Conservation (phyloP, 495 filamentous ascomycete species). For the Hapsidospora chrysogenum region DNA sequence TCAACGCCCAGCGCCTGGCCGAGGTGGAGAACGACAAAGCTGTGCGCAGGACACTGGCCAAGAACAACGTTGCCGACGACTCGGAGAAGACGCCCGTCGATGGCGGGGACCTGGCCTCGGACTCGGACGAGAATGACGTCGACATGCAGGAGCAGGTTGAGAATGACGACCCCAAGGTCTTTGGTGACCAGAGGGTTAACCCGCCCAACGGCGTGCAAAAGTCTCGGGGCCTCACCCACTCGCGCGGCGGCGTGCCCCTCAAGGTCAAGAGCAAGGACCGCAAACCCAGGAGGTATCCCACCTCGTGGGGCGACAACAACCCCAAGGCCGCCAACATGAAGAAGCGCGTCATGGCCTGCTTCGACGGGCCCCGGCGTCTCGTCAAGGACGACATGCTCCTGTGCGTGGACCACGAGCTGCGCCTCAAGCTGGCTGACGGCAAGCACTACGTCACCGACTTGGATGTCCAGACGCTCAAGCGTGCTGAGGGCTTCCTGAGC, state of each 20-base stretch:
- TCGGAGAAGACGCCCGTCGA: slow-evolving; percentile 22
- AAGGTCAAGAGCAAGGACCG: slow-evolving; percentile 43
- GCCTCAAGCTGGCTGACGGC: slow-evolving; percentile 54
- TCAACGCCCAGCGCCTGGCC: slow-evolving; percentile 73
- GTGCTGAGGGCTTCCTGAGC: slow-evolving; percentile 62
- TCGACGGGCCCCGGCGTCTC: slow-evolving; percentile 72
- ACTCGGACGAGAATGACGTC: slow-evolving; percentile 45
- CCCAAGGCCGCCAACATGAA: slow-evolving; percentile 84
- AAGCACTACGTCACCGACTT: slow-evolving; percentile 81
- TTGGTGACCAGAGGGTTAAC: slow-evolving; percentile 20
- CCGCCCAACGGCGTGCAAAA: slow-evolving; percentile 33
- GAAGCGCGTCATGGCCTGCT: slow-evolving; percentile 88
- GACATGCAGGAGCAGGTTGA: slow-evolving; percentile 35
- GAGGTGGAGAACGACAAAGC: slow-evolving; percentile 72
- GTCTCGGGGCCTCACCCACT: slow-evolving; percentile 40
- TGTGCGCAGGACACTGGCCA: slow-evolving; percentile 70
- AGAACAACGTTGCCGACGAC: slow-evolving; percentile 51
- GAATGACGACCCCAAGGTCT: slow-evolving; percentile 13
- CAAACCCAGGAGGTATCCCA: slow-evolving; percentile 81
- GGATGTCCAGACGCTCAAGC: slow-evolving; percentile 76
- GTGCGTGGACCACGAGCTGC: slow-evolving; percentile 84
- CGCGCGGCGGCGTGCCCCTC: slow-evolving; percentile 42
- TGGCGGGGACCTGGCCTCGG: slow-evolving; percentile 13
- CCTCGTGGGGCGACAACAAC: slow-evolving; percentile 77
- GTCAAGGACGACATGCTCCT: slow-evolving; percentile 99